phyloP scores from a whole-genome alignment of 352 stramenopile genomes.

The Phytophthora pini region DNA sequence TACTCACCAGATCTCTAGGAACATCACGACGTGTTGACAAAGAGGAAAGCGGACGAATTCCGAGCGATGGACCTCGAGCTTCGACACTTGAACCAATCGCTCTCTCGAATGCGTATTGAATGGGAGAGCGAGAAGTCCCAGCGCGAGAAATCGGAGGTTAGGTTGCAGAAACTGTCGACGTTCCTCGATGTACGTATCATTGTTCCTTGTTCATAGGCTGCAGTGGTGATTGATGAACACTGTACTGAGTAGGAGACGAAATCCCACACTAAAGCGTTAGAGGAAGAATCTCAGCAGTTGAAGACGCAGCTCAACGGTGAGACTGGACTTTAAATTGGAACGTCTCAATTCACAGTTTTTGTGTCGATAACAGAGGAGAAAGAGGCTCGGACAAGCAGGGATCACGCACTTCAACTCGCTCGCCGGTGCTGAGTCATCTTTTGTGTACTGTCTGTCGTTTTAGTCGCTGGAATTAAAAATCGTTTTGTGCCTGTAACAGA shows the following conservation, averaged over 20 bases:
- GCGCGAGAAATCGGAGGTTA: conserved; percentile 50
- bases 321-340: too few species aligned
- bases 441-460: conserved; percentile 4
- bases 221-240: conserved; percentile 1
- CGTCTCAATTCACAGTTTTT: not conserved
- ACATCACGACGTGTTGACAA: conserved; percentile 28
- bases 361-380: conserved; percentile 26
- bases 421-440: conserved; percentile 22
- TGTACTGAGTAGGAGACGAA: conserved; percentile 46
- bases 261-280: conserved; percentile 33
- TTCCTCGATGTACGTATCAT: conserved; percentile 44
- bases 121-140: conserved; percentile 54
- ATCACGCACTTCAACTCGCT: conserved; percentile 35
- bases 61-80: conserved; percentile 62
- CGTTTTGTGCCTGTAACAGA: conserved; percentile 9
- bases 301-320: conserved; percentile 46
- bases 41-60: conserved; percentile 52
- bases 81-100: conserved; percentile 47
- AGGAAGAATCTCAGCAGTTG: conserved; percentile 45
- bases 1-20: conserved; percentile 3
- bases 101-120: conserved; percentile 52
- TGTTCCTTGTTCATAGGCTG: not conserved
- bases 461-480: not conserved
- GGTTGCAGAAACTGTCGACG: conserved; percentile 37
- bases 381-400: conserved; percentile 26